Conservation (phyloP, 2,329 filamentous ascomycete genomes). For the Ambrosiella cleistominuta region DNA sequence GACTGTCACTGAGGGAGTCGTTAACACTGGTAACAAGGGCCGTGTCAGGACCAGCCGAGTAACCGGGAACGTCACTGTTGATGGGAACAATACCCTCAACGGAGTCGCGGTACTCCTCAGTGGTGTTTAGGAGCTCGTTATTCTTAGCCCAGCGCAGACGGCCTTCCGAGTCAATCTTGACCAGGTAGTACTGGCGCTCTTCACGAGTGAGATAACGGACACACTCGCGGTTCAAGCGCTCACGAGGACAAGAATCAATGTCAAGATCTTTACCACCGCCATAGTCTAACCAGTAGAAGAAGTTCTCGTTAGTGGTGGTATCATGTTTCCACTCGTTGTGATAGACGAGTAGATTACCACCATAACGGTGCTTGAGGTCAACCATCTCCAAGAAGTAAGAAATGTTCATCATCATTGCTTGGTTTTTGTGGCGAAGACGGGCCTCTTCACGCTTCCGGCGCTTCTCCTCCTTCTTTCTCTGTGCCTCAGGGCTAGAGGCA, state of each 20-base stretch:
- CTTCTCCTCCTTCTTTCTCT: constrained; percentile 22
- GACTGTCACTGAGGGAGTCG: background rate
- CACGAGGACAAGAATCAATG: constrained; percentile 53
- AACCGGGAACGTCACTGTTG: constrained; percentile 42
- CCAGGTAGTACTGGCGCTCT: constrained; percentile 65
- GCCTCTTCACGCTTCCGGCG: constrained; percentile 22
- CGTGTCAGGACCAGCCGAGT: constrained; percentile 19
- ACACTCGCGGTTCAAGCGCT: constrained; percentile 57
- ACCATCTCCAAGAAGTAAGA: constrained; percentile 80
- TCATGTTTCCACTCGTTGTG: constrained; percentile 69
- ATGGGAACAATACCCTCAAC: constrained; percentile 52
- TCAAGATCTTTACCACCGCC: constrained; percentile 58
- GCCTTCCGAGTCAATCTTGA: constrained; percentile 56
- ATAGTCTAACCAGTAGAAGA: constrained; percentile 84
- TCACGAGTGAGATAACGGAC: constrained; percentile 72
- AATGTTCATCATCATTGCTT: constrained; percentile 64
- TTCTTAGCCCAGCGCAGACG: constrained; percentile 80
- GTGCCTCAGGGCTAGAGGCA: constrained; percentile 16
- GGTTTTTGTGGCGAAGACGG: constrained; percentile 32
- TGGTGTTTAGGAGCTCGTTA: constrained; percentile 58
- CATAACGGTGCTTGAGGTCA: constrained; percentile 73
- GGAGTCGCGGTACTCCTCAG: constrained; percentile 58
- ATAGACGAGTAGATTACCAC: constrained; percentile 63
- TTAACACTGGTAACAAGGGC: constrained; percentile 8
- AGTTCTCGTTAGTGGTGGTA: constrained; percentile 58